Conservation (phyloP, 441 rosid genomes). For the Sinapis alba region DNA sequence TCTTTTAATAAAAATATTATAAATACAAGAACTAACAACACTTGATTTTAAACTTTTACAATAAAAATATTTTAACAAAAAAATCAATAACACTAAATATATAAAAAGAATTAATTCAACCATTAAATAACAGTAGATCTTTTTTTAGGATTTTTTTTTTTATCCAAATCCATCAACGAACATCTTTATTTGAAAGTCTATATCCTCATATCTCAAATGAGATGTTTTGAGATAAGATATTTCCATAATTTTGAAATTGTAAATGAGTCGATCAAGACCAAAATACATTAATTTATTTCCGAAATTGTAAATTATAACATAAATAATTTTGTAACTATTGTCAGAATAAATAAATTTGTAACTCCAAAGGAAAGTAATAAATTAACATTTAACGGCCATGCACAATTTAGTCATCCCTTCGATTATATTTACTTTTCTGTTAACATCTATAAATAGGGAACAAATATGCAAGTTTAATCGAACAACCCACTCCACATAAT, state of each 20-base stretch:
- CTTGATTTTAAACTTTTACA: neutral
- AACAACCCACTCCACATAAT: neutral
- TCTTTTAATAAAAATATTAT: neutral
- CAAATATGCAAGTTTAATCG: neutral
- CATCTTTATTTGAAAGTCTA: neutral
- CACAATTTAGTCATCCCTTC: neutral
- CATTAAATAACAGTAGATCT: neutral
- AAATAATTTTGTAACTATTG: neutral
- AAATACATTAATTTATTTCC: neutral
- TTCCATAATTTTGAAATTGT: neutral
- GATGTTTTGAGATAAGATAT: neutral
- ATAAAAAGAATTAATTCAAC: neutral
- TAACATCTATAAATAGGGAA: constrained; percentile 5
- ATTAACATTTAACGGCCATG: neutral
- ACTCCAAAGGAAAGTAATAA: neutral
- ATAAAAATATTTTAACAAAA: too few relatives aligned
- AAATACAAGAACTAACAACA: neutral
- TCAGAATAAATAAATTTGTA: neutral
- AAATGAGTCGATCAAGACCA: neutral
- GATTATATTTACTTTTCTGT: neutral
- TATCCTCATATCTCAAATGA: neutral
- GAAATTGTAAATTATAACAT: neutral
- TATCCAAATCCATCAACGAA: neutral
- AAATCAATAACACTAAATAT: neutral
- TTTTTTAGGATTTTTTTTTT: neutral